Evolutionary conservation across 2,329 filamentous ascomycete species (phyloP).

Genomic region (Stagonosporopsis tanaceti): DNA sequence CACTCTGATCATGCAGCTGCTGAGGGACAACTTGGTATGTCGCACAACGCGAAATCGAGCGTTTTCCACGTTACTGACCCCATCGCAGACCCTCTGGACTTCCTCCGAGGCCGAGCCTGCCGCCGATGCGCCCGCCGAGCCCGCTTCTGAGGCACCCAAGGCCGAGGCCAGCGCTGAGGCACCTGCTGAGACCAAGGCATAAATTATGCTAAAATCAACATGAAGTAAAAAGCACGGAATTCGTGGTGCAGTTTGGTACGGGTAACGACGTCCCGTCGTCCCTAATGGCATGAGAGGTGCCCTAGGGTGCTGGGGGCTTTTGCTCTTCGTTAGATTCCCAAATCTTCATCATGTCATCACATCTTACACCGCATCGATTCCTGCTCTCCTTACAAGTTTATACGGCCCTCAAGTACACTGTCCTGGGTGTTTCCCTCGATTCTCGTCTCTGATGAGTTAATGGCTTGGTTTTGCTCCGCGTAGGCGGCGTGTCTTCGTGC

Average conservation of each 20-base stretch:
- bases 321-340: slow-evolving; percentile 48
- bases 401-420: slow-evolving; percentile 24
- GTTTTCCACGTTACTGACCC: background rate
- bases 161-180: slow-evolving; percentile 46
- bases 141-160: slow-evolving; percentile 61
- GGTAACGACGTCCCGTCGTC: slow-evolving; percentile 42
- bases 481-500: slow-evolving; percentile 16
- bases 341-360: slow-evolving; percentile 48
- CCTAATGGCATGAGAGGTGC: slow-evolving; percentile 42
- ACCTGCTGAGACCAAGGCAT: slow-evolving; percentile 70
- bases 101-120: slow-evolving; percentile 94
- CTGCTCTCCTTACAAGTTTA: slow-evolving; percentile 18
- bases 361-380: slow-evolving; percentile 24
- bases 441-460: slow-evolving; percentile 34
- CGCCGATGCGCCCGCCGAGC: slow-evolving; percentile 62
- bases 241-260: slow-evolving; percentile 46
- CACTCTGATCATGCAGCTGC: slow-evolving; percentile 97
- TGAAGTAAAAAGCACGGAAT: slow-evolving; percentile 46
- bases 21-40: slow-evolving; percentile 89
- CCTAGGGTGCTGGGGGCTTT: slow-evolving; percentile 42
- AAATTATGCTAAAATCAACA: slow-evolving; percentile 32
- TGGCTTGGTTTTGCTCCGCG: slow-evolving; percentile 15
- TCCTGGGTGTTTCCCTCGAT: slow-evolving; percentile 25
- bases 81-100: slow-evolving; percentile 90
- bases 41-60: background rate